A percentile compares a stretch with the other conserved stretches of the same genome.
These are phyloP conservation scores for Pythium chondricola DNA, from an alignment of 352 stramenopile species.

Conservation along the genomic window DNA sequence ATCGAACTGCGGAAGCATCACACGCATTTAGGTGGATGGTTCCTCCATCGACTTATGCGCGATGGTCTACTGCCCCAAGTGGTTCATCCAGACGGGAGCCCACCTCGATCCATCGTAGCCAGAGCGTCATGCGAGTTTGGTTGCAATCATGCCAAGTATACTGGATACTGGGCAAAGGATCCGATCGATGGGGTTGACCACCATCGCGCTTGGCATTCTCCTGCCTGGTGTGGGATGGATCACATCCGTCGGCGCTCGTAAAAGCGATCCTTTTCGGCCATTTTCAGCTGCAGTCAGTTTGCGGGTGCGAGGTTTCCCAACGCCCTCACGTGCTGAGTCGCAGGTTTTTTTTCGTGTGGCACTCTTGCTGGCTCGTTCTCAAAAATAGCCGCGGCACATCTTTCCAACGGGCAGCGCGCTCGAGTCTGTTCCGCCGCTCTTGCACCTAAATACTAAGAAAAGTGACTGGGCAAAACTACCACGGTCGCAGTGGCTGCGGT, in stretches of 20 bases:
- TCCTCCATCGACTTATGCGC: neutral
- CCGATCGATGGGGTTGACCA: neutral
- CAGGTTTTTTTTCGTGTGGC: constrained; percentile 5
- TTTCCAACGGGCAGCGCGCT: too few relatives aligned
- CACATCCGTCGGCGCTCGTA: too few relatives aligned
- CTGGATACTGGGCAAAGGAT: neutral
- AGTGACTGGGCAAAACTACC: too few relatives aligned
- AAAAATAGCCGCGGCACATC: constrained; percentile 14
- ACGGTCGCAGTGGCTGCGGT: too few relatives aligned
- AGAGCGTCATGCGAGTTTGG: too few relatives aligned
- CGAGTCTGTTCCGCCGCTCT: too few relatives aligned
- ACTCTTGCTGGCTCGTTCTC: constrained; percentile 14
- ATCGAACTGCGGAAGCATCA: too few relatives aligned
- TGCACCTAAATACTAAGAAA: too few relatives aligned
- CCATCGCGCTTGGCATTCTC: neutral
- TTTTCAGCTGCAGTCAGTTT: neutral
- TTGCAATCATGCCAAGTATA: neutral
- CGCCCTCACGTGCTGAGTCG: constrained; percentile 14
- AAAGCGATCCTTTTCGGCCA: too few relatives aligned
- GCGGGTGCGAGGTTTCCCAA: neutral
- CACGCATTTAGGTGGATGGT: too few relatives aligned
- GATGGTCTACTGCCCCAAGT: neutral
- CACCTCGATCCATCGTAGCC: too few relatives aligned
- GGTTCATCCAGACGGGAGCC: too few relatives aligned
- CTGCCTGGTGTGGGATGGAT: neutral